These are phyloP conservation scores for Farysia itapuensis DNA, from an alignment of 1,284 basidiomycete species.

Conservation along the genomic window DNA sequence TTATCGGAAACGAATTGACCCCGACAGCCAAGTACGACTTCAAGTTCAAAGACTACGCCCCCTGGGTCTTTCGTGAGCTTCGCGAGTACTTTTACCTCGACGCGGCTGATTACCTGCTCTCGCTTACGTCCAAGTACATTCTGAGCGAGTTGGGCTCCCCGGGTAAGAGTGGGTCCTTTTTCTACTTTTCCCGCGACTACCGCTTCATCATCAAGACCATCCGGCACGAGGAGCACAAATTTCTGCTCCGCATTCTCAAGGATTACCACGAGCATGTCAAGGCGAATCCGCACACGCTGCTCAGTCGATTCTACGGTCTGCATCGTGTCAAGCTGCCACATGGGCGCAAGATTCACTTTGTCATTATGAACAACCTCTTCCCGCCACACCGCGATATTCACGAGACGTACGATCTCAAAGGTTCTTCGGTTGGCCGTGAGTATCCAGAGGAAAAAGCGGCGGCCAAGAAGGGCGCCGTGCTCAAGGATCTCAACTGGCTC, in stretches of 20 bases:
- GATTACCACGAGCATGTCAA: slow-evolving; percentile 85
- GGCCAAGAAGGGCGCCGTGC: slow-evolving; percentile 78
- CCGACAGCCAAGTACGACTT: slow-evolving; percentile 95
- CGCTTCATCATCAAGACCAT: slow-evolving; percentile 99
- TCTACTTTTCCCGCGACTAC: slow-evolving; percentile 98
- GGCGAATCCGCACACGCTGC: slow-evolving; percentile 86
- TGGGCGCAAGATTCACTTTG: slow-evolving; percentile 95
- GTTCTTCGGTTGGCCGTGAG: slow-evolving; percentile 83
- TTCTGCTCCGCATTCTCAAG: slow-evolving; percentile 79
- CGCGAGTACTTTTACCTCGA: slow-evolving; percentile 93
- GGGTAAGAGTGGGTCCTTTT: slow-evolving; percentile 96
- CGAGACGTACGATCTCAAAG: slow-evolving; percentile 96
- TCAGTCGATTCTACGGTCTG: slow-evolving; percentile 92
- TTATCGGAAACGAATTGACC: slow-evolving; percentile 93
- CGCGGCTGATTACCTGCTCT: slow-evolving; percentile 93
- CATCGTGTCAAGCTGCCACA: slow-evolving; percentile 94
- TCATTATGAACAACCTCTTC: slow-evolving; percentile 99
- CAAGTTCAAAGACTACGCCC: slow-evolving; percentile 99
- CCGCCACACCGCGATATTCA: slow-evolving; percentile 96
- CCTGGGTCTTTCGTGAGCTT: slow-evolving; percentile 93
- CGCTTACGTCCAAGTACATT: slow-evolving; percentile 95
- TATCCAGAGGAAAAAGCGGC: slow-evolving; percentile 82
- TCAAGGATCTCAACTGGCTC: slow-evolving; percentile 98
- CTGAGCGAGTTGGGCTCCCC: slow-evolving; percentile 97
- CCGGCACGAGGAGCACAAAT: slow-evolving; percentile 89